Evolutionary conservation across 768 basidiomycete genomes (phyloP), one percentile per base, ranked within the genome.

Genomic region (Lactarius akahatsu): DNA sequence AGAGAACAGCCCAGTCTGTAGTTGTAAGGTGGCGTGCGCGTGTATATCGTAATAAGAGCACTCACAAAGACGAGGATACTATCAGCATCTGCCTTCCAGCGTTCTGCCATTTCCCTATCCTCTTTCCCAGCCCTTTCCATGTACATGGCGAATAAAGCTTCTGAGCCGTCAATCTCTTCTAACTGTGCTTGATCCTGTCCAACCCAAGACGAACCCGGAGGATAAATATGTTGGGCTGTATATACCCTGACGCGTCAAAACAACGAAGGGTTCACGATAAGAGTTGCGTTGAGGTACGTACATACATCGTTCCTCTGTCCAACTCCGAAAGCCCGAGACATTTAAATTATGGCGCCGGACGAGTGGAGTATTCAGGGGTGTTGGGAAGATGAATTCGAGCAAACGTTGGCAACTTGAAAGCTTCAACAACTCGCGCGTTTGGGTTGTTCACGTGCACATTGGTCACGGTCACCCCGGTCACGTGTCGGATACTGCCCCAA

Each of bases 131-230:
- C 50, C 13, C 50, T 52, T 52, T 52, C 50, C 50, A 52, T 52
- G 26, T 52, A 52, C 50, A 52, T 52, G 26, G 50, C 15, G 50
- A 26, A 52, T 52, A 52, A 26, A 26, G 23, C 23, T 52, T 52
- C 50, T 15, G 50, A 52, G 23, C 50, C 50, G 26, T 52, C 50
- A 26, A 26, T 32, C 16, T 30, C 52, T 34, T 28, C 30, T 11
- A 71, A 74, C 71, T 30, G 67, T 72, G 52, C 41, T 52, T 26
- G 23, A 52, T 26, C 50, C 15, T 52, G 50, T 52, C 50, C 50
- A 15, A 13, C 50, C 50, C 50, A 52, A 52, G 13, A 52, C 23
- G 23, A 2, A 26, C 23, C 5, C 13, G 50, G 50, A 26, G 50
- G 23, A 26, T 52, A 26, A 26, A 11, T 50, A 52, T 26, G 23